Base-by-base conservation (phyloP, 2,329 filamentous ascomycete genomes). In the Fusarium tuaranense region DNA sequence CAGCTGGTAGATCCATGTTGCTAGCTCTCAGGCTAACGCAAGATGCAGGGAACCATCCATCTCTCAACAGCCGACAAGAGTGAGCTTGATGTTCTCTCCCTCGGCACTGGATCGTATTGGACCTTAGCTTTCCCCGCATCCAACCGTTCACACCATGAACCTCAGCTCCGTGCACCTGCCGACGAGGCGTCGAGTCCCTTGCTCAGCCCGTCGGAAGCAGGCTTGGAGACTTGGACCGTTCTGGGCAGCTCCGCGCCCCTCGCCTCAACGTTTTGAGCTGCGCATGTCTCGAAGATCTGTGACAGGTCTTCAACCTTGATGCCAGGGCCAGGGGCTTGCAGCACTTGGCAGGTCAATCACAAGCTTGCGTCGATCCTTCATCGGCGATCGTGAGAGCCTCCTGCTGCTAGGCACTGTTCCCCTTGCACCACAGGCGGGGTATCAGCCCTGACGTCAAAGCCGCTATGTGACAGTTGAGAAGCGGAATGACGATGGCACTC, bases 401-500 rank as follows among this genome's bases (percentile, higher is more conserved):
- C 32, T 34, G 32, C 32, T 34, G 32, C 32, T 13, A 34, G 32
- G 30, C 12, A 12, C 27, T 58, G 27, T 30, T 30, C 30, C 30
- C 60, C 58, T 74, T 55, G 51, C 25, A 38, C 32, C 16, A 8
- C 48, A 20, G n/a, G 20, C 39, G 34, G 55, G 38, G n/a, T 41
- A 71, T 63, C 41, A 41, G 55, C 13, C 32, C 13, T 74, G 71
- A 72, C 68, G 34, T 72, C 72, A 61, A 69, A 61, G 51, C 48
- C 48, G 12, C 32, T 69, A 36, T 38, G 36, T 51, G 51, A 48
- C 61, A 36, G 36, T 69, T 38, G 32, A 59, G 25, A 53, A 39
- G 41, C 72, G 72, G 72, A 75, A 74, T 75, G 72, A 36, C 12
- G 38, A 74, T 72, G 51, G 12, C 63, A 41, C 39, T 72, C 32